Evolutionary conservation across 2,329 filamentous ascomycete genomes (phyloP).

Genomic region (Colletotrichum musae): DNA sequence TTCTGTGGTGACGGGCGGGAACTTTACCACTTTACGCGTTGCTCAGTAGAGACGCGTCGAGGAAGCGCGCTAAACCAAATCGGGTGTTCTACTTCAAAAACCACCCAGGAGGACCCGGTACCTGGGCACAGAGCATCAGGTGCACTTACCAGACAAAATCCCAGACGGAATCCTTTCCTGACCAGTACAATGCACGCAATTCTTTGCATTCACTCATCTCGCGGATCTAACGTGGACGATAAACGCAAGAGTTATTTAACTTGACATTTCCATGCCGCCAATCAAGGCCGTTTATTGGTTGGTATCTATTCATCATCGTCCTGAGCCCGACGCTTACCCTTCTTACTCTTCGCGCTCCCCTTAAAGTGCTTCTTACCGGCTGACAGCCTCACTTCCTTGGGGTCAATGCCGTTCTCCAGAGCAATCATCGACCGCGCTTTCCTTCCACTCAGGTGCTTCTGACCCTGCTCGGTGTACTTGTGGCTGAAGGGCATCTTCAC

Average conservation of each 20-base stretch:
- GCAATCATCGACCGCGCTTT: constrained; percentile 88
- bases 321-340: constrained; percentile 65
- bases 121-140: no score
- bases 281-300: constrained; percentile 13
- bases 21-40: constrained; percentile 41
- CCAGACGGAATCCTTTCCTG: no score
- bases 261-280: not conserved
- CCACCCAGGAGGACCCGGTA: no score
- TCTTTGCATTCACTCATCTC: no score
- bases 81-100: not conserved
- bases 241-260: no score
- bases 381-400: constrained; percentile 77
- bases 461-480: constrained; percentile 88
- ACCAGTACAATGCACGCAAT: no score
- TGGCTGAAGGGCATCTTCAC: constrained; percentile 88
- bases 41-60: constrained; percentile 38
- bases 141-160: no score
- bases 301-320: constrained; percentile 42
- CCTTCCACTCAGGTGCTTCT: constrained; percentile 83
- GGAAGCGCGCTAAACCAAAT: constrained; percentile 21
- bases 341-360: constrained; percentile 73
- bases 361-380: constrained; percentile 95
- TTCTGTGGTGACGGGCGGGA: constrained; percentile 20
- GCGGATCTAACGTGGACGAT: no score
- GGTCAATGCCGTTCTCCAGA: constrained; percentile 87